Conservation (phyloP, 2,329 filamentous ascomycete species). For the Ceratocystis destructans region DNA sequence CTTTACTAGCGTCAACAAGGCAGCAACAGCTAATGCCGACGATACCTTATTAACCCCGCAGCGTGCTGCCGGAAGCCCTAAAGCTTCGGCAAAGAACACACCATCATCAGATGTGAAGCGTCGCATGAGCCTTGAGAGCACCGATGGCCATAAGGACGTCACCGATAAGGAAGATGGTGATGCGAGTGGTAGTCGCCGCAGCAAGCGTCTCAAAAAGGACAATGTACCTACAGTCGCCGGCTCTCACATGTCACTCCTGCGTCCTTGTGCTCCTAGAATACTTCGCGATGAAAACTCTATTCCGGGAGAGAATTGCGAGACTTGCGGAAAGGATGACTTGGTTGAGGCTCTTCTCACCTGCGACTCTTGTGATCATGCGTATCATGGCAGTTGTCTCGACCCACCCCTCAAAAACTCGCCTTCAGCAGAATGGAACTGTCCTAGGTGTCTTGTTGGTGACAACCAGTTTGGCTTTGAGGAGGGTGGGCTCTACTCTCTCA, state of each 20-base stretch:
- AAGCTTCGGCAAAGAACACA: slow-evolving; percentile 48
- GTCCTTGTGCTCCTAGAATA: slow-evolving; percentile 60
- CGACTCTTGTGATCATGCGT: slow-evolving; percentile 83
- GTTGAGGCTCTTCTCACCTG: slow-evolving; percentile 59
- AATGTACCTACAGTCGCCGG: slow-evolving; percentile 75
- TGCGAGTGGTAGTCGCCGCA: slow-evolving; percentile 54
- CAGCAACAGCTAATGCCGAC: not conserved
- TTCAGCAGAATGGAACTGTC: slow-evolving; percentile 88
- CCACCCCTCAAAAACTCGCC: slow-evolving; percentile 66
- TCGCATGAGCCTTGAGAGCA: slow-evolving; percentile 50
- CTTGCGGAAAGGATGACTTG: slow-evolving; percentile 69
- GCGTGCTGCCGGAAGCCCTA: slow-evolving; percentile 48
- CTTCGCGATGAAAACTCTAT: slow-evolving; percentile 38
- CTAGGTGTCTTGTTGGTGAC: slow-evolving; percentile 85
- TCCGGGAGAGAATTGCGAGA: slow-evolving; percentile 62
- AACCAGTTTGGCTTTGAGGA: slow-evolving; percentile 97
- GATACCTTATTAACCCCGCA: slow-evolving; percentile 17
- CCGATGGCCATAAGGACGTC: slow-evolving; percentile 37
- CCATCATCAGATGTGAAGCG: slow-evolving; percentile 57
- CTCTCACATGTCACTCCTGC: slow-evolving; percentile 91
- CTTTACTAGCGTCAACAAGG: slow-evolving; percentile 52
- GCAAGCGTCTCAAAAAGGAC: slow-evolving; percentile 81
- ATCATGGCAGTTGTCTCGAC: slow-evolving; percentile 77
- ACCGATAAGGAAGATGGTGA: slow-evolving; percentile 46
- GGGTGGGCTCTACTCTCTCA: slow-evolving; percentile 85